Percentiles rank a stretch among this genome's conserved stretches.
phyloP scores from a whole-genome alignment of 129 eudicot genomes.

The Flaveria ramosissima region DNA sequence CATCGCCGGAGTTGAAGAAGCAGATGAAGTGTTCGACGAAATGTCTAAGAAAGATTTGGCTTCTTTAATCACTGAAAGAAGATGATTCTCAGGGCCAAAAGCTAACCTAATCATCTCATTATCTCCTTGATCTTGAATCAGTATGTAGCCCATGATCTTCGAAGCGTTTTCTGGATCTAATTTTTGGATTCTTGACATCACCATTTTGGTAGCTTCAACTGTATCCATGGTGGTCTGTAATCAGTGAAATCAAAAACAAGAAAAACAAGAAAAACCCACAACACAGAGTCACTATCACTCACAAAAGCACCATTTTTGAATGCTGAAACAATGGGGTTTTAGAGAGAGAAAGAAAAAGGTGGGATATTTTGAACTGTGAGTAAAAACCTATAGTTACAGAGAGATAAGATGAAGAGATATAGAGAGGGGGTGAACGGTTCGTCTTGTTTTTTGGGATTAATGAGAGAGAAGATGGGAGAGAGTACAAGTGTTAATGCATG shows the following conservation, averaged over 20 bases:
- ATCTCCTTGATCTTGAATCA: slow-evolving; percentile 85
- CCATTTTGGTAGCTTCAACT: slow-evolving; percentile 75
- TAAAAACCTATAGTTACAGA: slow-evolving; percentile 8
- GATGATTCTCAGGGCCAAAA: slow-evolving; percentile 64
- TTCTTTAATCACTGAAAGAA: slow-evolving; percentile 52
- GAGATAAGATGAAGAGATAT: background rate
- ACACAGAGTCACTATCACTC: slow-evolving; percentile 26
- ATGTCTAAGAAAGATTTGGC: slow-evolving; percentile 60
- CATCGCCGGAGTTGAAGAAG: slow-evolving; percentile 18
- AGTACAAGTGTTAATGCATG: background rate
- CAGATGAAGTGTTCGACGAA: slow-evolving; percentile 49
- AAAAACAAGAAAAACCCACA: background rate
- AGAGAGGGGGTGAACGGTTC: slow-evolving; percentile 10
- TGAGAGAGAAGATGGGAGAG: background rate
- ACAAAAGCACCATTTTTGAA: slow-evolving; percentile 24
- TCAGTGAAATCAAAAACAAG: background rate
- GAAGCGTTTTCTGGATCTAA: slow-evolving; percentile 94
- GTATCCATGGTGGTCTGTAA: slow-evolving; percentile 61
- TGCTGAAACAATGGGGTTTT: background rate
- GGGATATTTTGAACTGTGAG: slow-evolving; percentile 16
- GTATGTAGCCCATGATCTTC: slow-evolving; percentile 82
- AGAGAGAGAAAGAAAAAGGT: slow-evolving; percentile 19
- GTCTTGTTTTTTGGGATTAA: slow-evolving; percentile 7
- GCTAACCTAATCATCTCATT: slow-evolving; percentile 92
- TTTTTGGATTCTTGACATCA: slow-evolving; percentile 66